Conservation (phyloP, 495 filamentous ascomycete species). For the Podospora appendiculata region DNA sequence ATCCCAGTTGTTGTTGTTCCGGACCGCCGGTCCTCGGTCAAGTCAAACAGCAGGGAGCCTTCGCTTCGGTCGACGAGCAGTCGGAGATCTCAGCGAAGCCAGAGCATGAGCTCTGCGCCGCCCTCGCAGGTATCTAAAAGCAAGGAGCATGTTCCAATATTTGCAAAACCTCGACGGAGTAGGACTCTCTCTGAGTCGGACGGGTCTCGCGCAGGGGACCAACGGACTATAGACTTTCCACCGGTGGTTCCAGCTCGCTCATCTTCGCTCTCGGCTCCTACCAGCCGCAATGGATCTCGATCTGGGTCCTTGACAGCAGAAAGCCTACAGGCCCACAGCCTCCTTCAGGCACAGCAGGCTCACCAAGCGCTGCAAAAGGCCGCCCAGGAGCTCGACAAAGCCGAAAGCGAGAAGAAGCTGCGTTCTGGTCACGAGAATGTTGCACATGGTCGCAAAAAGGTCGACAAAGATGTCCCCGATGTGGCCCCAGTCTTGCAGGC, state of each 20-base stretch:
- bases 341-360: conserved; percentile 26
- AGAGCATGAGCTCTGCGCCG: conserved; percentile 34
- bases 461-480: neutral
- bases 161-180: conserved; percentile 29
- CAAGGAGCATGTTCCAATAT: conserved; percentile 24
- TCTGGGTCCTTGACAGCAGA: conserved; percentile 58
- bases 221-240: conserved; percentile 48
- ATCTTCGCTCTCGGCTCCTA: conserved; percentile 64
- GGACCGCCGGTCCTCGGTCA: conserved; percentile 57
- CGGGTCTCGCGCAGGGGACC: conserved; percentile 35
- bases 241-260: conserved; percentile 54
- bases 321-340: conserved; percentile 54
- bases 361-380: conserved; percentile 20
- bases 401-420: conserved; percentile 12
- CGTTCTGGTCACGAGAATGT: neutral
- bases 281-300: conserved; percentile 59
- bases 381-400: conserved; percentile 17
- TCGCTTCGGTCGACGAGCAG: conserved; percentile 49
- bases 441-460: neutral
- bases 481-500: neutral
- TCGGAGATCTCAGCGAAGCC: conserved; percentile 37
- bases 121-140: conserved; percentile 22
- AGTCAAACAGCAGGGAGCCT: conserved; percentile 38
- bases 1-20: conserved; percentile 70
- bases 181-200: conserved; percentile 41